A percentile compares a stretch with the other conserved stretches of the same genome.
Conservation (phyloP, 352 stramenopile species). For the Thalassiosira mediterranea region DNA sequence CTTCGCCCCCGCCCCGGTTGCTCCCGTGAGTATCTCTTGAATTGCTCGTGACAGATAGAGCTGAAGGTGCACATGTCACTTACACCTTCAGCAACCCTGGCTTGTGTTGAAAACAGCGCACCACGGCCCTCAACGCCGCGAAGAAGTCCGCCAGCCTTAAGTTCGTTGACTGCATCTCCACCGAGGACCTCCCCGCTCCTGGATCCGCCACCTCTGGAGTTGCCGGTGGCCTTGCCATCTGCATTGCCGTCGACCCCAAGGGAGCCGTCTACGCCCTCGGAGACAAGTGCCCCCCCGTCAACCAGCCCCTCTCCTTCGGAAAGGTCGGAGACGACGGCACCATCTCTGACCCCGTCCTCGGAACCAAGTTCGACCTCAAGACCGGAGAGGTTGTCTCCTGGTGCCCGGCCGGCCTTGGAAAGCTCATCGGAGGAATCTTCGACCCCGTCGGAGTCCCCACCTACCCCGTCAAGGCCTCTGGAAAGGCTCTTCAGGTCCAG, state of each 20-base stretch:
- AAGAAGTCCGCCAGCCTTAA: conserved; percentile 62
- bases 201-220: conserved; percentile 82
- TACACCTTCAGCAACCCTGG: neutral
- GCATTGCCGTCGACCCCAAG: conserved; percentile 85
- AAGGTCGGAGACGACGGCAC: conserved; percentile 77
- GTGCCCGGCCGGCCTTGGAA: conserved; percentile 84
- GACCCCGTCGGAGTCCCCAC: conserved; percentile 81
- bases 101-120: conserved; percentile 30
- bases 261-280: conserved; percentile 85
- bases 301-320: conserved; percentile 86
- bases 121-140: conserved; percentile 58
- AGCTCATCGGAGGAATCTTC: conserved; percentile 84
- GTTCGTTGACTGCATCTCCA: conserved; percentile 81
- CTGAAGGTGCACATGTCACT: neutral
- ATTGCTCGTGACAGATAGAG: neutral
- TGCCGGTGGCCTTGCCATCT: conserved; percentile 85
- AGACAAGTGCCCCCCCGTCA: conserved; percentile 87
- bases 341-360: conserved; percentile 86
- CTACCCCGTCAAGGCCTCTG: conserved; percentile 82
- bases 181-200: conserved; percentile 76
- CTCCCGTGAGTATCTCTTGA: conserved; percentile 28
- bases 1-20: conserved; percentile 31
- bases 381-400: conserved; percentile 83
- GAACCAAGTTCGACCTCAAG: conserved; percentile 87
- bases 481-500: conserved; percentile 78